Evolutionary conservation across 805 yeast genomes (phyloP).

Genomic region (Saturnispora gosingensis): DNA sequence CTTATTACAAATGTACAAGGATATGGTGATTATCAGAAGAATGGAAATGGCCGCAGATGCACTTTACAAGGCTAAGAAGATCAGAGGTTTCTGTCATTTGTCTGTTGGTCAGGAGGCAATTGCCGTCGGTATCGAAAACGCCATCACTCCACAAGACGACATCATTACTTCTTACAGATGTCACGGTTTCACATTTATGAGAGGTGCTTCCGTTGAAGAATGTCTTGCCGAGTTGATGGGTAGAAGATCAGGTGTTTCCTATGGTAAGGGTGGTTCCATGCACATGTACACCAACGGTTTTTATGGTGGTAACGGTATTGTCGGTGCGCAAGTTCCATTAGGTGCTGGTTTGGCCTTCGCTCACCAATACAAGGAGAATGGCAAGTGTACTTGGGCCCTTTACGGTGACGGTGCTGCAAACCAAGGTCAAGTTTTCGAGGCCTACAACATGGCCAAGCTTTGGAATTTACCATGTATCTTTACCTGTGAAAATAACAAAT

Average conservation of each 20-base stretch:
- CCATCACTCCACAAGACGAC: conserved; percentile 76
- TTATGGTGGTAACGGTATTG: conserved; percentile 99
- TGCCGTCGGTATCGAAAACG: conserved; percentile 97
- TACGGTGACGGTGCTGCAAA: conserved; percentile 99
- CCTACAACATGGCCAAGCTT: conserved; percentile 98
- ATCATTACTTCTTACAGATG: conserved; percentile 97
- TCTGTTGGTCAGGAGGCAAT: conserved; percentile 98
- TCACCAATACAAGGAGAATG: conserved; percentile 82
- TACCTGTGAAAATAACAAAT: conserved; percentile 97
- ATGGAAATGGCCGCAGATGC: conserved; percentile 99
- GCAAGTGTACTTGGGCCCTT: conserved; percentile 71
- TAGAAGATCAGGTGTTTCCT: conserved; percentile 86
- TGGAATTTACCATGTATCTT: conserved; percentile 94
- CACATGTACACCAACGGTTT: conserved; percentile 94
- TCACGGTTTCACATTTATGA: conserved; percentile 95
- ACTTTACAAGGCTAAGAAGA: conserved; percentile 94
- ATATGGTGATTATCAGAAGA: conserved; percentile 88
- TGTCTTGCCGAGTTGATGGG: conserved; percentile 97
- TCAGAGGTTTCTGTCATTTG: conserved; percentile 98
- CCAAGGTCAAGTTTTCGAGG: conserved; percentile 98
- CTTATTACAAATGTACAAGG: conserved; percentile 88
- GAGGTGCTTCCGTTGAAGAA: conserved; percentile 86
- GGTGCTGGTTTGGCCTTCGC: conserved; percentile 99
- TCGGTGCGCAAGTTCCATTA: conserved; percentile 97
- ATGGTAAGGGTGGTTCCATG: conserved; percentile 99